Evolutionary conservation across 768 basidiomycete species (phyloP).

Genomic region (Baorangia bicolor): DNA sequence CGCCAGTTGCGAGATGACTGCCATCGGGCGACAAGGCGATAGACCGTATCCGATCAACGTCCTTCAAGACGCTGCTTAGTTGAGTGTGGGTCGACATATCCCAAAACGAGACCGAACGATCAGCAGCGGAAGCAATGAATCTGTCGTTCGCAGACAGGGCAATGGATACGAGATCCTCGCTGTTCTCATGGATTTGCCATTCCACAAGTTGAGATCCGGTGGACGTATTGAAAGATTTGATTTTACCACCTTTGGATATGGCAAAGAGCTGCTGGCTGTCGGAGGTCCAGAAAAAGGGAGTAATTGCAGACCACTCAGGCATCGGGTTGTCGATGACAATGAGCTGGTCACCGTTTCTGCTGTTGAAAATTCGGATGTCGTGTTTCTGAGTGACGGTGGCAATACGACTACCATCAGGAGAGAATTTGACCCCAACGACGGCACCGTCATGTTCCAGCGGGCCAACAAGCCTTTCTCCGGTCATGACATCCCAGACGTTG

Average conservation of each 20-base stretch:
- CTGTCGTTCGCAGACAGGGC: background rate
- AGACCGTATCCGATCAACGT: background rate
- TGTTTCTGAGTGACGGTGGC: background rate
- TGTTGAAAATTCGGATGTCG: background rate
- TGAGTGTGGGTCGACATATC: background rate
- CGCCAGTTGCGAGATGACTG: too few relatives aligned
- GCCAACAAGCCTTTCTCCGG: background rate
- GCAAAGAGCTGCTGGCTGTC: background rate
- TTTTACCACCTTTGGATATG: background rate
- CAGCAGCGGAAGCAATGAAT: background rate
- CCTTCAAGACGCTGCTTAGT: background rate
- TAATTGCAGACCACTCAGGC: background rate
- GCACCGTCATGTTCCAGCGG: background rate
- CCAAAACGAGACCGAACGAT: background rate
- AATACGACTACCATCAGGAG: background rate
- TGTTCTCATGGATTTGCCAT: background rate
- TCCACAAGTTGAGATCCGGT: background rate
- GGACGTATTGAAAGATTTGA: background rate
- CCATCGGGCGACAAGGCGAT: background rate
- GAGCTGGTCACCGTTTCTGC: background rate
- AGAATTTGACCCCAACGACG: too few relatives aligned
- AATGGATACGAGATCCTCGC: background rate
- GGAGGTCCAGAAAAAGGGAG: background rate
- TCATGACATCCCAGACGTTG: background rate
- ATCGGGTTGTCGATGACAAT: background rate